A percentile compares a stretch with the other conserved stretches of the same genome.
Conservation (phyloP, 176 grass and related monocot species). For the Panicum miliaceum region DNA sequence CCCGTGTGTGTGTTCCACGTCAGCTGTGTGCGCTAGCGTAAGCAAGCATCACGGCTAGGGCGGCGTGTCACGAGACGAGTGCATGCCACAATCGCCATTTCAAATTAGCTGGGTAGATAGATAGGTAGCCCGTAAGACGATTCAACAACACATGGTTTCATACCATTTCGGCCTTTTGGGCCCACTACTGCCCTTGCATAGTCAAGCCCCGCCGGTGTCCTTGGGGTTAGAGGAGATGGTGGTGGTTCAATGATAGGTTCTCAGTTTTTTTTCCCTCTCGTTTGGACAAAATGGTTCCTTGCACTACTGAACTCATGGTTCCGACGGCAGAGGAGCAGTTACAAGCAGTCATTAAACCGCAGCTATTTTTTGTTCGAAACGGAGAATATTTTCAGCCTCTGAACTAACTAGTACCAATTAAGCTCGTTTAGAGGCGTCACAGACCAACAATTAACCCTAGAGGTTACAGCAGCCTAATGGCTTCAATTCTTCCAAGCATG, state of each 20-base stretch:
- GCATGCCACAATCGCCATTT: neutral
- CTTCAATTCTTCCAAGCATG: neutral
- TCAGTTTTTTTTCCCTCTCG: too few species aligned
- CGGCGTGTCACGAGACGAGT: neutral
- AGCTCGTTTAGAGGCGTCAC: neutral
- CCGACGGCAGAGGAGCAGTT: neutral
- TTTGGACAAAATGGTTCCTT: too few species aligned
- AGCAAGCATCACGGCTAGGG: neutral
- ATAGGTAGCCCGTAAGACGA: too few species aligned
- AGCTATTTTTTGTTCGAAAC: neutral
- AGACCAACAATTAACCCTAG: neutral
- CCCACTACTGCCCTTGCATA: too few species aligned
- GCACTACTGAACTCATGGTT: neutral
- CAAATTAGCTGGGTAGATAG: too few species aligned
- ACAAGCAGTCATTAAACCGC: neutral
- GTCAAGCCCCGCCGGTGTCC: too few species aligned
- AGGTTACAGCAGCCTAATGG: conserved; percentile 9
- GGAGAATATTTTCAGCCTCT: neutral
- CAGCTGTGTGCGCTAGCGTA: neutral
- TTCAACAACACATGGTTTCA: too few species aligned
- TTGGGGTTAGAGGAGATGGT: too few species aligned
- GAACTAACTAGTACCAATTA: neutral
- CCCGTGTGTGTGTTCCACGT: too few species aligned
- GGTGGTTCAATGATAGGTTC: too few species aligned
- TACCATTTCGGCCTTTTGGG: too few species aligned